These are phyloP conservation scores for Lactarius pseudohatsudake DNA, from an alignment of 768 basidiomycete species.

Conservation along the genomic window DNA sequence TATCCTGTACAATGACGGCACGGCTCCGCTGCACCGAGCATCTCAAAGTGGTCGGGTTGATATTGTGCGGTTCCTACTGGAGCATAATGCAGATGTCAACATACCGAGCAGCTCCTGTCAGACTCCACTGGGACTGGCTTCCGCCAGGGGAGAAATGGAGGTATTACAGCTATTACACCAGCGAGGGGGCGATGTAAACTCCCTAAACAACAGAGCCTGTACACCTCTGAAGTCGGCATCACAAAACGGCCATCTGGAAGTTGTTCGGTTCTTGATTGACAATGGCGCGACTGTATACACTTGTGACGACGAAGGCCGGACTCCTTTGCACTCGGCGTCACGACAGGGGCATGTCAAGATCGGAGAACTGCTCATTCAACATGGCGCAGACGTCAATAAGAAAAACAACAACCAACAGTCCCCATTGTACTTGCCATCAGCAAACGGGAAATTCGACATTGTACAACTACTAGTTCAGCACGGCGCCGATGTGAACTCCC, in stretches of 20 bases:
- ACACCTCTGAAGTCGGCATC: too few relatives aligned
- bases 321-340: neutral
- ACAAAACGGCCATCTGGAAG: neutral
- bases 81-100: neutral
- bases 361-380: neutral
- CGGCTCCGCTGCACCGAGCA: neutral
- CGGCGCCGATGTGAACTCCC: neutral
- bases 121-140: neutral
- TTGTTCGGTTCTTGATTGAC: neutral
- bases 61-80: neutral
- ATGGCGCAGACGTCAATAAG: neutral
- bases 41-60: neutral
- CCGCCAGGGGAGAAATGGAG: neutral
- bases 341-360: neutral
- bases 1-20: too few relatives aligned
- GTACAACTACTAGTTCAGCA: neutral
- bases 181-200: neutral
- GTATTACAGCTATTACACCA: neutral
- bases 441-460: too few relatives aligned
- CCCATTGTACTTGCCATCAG: neutral
- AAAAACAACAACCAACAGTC: too few relatives aligned
- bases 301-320: neutral
- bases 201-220: too few relatives aligned
- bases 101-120: too few relatives aligned
- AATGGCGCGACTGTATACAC: neutral